Evolutionary conservation across 805 yeast genomes (phyloP).

Genomic region (Debaryomyces castellii): DNA sequence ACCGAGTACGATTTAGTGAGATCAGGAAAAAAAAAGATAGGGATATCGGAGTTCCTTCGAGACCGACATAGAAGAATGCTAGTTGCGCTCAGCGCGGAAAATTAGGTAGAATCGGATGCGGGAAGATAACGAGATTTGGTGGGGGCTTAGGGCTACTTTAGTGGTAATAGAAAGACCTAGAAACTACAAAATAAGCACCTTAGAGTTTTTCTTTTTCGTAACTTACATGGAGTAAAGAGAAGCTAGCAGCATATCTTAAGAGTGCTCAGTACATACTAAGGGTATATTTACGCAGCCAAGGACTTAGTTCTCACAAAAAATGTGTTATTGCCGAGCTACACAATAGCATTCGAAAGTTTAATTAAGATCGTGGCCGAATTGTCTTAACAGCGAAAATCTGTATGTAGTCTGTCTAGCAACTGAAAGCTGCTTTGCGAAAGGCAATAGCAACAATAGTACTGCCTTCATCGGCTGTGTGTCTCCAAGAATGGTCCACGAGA

Average conservation of each 20-base stretch:
- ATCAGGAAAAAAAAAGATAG: no score
- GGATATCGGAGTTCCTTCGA: neutral
- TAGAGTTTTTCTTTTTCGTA: no score
- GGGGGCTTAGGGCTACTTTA: neutral
- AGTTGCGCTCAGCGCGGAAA: neutral
- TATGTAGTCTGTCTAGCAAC: neutral
- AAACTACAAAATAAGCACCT: neutral
- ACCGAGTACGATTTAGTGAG: neutral
- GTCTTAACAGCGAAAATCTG: neutral
- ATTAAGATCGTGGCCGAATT: neutral
- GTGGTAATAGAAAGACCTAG: neutral
- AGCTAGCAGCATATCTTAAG: no score
- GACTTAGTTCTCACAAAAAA: neutral
- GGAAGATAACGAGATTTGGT: neutral
- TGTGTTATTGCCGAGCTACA: no score
- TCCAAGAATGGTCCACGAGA: no score
- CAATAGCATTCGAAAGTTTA: neutral
- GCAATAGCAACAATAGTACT: neutral
- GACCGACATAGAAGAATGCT: neutral
- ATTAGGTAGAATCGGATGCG: neutral
- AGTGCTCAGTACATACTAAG: no score
- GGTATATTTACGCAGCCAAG: no score
- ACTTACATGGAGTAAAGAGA: no score
- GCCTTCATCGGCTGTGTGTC: neutral
- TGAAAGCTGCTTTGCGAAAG: neutral